These are phyloP conservation scores for Aureobasidium melanogenum DNA, from an alignment of 2,329 filamentous ascomycete species.

Conservation along the genomic window DNA sequence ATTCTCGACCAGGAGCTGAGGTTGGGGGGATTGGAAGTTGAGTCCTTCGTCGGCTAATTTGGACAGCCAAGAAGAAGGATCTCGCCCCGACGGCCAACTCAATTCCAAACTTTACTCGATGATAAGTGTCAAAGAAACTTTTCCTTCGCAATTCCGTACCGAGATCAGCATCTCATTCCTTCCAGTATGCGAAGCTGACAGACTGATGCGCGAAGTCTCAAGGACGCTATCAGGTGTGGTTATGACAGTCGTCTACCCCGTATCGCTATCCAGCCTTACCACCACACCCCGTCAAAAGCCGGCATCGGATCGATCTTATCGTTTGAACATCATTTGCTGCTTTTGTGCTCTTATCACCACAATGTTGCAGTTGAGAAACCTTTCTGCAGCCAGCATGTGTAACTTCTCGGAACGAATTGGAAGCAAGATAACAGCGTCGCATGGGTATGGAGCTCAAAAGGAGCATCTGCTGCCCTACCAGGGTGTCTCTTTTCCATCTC, in stretches of 20 bases:
- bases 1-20: background rate
- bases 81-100: background rate
- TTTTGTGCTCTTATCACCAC: background rate
- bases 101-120: background rate
- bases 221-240: slow-evolving; percentile 9
- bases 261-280: background rate
- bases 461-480: background rate
- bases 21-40: background rate
- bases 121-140: background rate
- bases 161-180: background rate
- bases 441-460: background rate
- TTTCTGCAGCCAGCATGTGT: background rate
- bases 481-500: background rate
- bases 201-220: background rate
- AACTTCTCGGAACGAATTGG: background rate
- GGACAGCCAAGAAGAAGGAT: background rate
- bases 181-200: background rate
- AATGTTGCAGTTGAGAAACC: background rate
- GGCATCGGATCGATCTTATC: slow-evolving; percentile 2
- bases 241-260: background rate
- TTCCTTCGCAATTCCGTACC: background rate
- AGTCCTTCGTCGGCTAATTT: background rate
- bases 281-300: background rate
- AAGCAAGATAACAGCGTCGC: background rate
- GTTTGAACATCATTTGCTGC: background rate